Conservation (phyloP, 306 rosid species). For the Acacia melanoxylon region DNA sequence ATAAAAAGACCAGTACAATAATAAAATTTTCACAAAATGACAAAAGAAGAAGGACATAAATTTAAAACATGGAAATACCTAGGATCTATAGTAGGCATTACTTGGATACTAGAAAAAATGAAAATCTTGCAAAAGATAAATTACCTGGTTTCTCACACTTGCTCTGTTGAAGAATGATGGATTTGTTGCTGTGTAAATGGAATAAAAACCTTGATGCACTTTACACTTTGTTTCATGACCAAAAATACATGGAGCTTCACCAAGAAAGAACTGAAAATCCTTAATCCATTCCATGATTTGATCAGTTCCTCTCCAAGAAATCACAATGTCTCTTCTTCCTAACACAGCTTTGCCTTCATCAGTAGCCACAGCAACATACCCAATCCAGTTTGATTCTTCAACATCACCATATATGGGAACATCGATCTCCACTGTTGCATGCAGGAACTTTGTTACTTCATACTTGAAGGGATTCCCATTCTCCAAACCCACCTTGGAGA, state of each 20-base stretch:
- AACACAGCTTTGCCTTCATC: background rate
- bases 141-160: background rate
- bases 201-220: background rate
- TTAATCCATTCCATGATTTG: background rate
- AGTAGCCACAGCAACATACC: background rate
- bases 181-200: background rate
- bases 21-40: too few relatives aligned
- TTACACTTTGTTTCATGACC: background rate
- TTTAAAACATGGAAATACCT: too few relatives aligned
- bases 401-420: background rate
- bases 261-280: background rate
- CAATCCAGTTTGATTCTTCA: background rate
- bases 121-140: background rate
- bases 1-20: too few relatives aligned
- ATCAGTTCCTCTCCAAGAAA: background rate
- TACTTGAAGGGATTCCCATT: background rate
- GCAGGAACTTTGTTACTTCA: background rate
- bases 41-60: too few relatives aligned
- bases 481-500: background rate
- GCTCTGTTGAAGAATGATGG: background rate
- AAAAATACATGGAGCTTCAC: background rate
- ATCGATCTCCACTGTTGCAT: background rate
- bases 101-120: too few relatives aligned
- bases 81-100: too few relatives aligned
- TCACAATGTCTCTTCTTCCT: background rate